Percentiles rank a stretch among this genome's conserved stretches.
Evolutionary conservation across 2,329 filamentous ascomycete species (phyloP).

Genomic region (Torrubiella hemipterigena): DNA sequence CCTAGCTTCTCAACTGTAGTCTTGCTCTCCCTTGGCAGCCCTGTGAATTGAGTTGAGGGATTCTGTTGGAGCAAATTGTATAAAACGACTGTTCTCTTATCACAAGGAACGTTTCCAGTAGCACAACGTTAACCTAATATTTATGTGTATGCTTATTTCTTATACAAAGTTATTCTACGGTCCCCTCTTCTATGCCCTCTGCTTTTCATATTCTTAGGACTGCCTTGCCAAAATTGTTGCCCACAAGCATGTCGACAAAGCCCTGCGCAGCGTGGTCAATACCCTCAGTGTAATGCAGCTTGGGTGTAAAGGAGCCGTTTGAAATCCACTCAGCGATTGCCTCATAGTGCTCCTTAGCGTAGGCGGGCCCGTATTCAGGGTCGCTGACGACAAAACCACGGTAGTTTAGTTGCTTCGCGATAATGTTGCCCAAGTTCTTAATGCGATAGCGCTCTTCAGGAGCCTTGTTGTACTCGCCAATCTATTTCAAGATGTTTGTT

Average conservation of each 20-base stretch:
- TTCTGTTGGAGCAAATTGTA: too few relatives aligned
- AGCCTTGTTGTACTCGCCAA: slow-evolving; percentile 61
- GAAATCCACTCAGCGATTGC: slow-evolving; percentile 65
- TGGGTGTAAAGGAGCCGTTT: slow-evolving; percentile 63
- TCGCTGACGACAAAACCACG: slow-evolving; percentile 66
- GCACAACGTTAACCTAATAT: too few relatives aligned
- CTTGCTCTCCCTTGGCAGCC: too few relatives aligned
- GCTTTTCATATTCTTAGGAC: slow-evolving; percentile 47
- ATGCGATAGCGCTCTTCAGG: slow-evolving; percentile 48
- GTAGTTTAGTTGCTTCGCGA: slow-evolving; percentile 58
- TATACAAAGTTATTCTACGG: too few relatives aligned
- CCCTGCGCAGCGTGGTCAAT: slow-evolving; percentile 71
- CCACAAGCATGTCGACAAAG: slow-evolving; percentile 61
- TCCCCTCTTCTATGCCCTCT: too few relatives aligned
- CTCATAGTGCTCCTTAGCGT: slow-evolving; percentile 60
- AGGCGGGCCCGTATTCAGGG: slow-evolving; percentile 52
- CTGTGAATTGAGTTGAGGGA: too few relatives aligned
- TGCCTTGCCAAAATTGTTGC: slow-evolving; percentile 80
- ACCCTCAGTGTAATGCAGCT: slow-evolving; percentile 56
- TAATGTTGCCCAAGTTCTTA: slow-evolving; percentile 50
- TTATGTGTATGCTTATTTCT: too few relatives aligned
- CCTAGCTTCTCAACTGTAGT: too few relatives aligned
- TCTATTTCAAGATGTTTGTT: slow-evolving; percentile 18
- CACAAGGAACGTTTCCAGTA: too few relatives aligned
- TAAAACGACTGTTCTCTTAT: too few relatives aligned